Evolutionary conservation across 1,139 yeast species (phyloP), one percentile per base, ranked within the genome.

Genomic region (Nakaseomyces bracarensis): DNA sequence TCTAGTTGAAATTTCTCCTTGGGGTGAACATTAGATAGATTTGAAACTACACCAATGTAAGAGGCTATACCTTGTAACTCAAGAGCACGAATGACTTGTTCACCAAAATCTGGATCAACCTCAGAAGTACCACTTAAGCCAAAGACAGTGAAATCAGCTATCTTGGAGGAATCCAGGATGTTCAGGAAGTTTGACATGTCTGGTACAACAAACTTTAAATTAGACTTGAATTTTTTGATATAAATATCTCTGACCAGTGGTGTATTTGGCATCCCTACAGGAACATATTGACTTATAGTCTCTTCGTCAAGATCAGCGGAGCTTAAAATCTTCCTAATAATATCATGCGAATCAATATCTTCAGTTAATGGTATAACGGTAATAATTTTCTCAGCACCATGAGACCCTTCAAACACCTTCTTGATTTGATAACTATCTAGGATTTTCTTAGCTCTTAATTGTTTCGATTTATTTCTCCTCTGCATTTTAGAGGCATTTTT

Each of bases 51-150:
- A 20, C 95, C 93, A 46, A 83, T 68, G 2, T 78, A 80, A 8
- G 86, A 77, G 0, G 96, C 82, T 21, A 91, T 81, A 69, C 98
- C 98, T 67, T 93, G 98, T 15, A 91, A 75, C 55, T 85, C 87
- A 36, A 89, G 73, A 2, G 95, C 82, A 62, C 97, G 77, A 48
- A 93, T 71, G 33, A 89, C 77, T 52, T 84, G 86, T 64, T 91
- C 98, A 36, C 98, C 98, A 54, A 77, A 76, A 29, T 72, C 72
- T 33, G 71, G 67, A 48, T 82, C 89, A 36, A 89, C 94, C 64
- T 91, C 97, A 43, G 79, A 75, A 15, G 75, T 68, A 6, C 96
- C 95, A 41, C 96, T 85, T 37, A 91, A 68, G 14, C 87, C 94
- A 60, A 91, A 82, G 1, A 93, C 66, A 2, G 87, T 93, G 59